A percentile compares a stretch with the other conserved stretches of the same genome.
phyloP scores from a whole-genome alignment of 23 red algal genomes.

The Gracilaria caudata region DNA sequence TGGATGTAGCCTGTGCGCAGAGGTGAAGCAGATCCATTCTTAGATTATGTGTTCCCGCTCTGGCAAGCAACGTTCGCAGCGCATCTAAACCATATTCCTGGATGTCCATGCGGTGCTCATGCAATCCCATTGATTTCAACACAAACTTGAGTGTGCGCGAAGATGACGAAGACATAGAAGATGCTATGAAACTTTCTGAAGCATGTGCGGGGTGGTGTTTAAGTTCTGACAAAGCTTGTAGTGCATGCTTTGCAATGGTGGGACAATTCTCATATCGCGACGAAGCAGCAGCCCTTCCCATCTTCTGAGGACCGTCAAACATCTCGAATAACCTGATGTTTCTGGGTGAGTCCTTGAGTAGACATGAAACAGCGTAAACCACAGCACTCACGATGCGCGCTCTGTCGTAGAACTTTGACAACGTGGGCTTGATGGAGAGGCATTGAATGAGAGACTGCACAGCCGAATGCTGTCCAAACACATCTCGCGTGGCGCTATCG shows the following conservation, averaged over 20 bases:
- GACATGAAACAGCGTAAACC: conserved; percentile 36
- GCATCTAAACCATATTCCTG: conserved; percentile 66
- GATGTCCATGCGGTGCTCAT: conserved; percentile 58
- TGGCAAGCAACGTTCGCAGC: conserved; percentile 44
- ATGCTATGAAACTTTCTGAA: conserved; percentile 16
- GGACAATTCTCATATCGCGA: conserved; percentile 64
- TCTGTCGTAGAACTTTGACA: conserved; percentile 44
- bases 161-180: conserved; percentile 25
- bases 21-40: conserved; percentile 32
- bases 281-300: conserved; percentile 67
- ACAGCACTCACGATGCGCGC: conserved; percentile 38
- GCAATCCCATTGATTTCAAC: conserved; percentile 41
- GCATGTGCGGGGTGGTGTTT: conserved; percentile 54
- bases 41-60: conserved; percentile 28
- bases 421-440: conserved; percentile 41
- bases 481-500: conserved; percentile 57
- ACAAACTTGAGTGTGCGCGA: conserved; percentile 53
- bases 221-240: conserved; percentile 50
- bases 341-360: conserved; percentile 56
- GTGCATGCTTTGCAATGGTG: conserved; percentile 49
- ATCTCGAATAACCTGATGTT: conserved; percentile 67
- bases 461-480: conserved; percentile 56
- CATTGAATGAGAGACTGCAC: conserved; percentile 72
- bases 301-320: conserved; percentile 73
- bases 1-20: conserved; percentile 29